Conservation (phyloP, 164 flowering plant genomes). For the Piper longum region DNA sequence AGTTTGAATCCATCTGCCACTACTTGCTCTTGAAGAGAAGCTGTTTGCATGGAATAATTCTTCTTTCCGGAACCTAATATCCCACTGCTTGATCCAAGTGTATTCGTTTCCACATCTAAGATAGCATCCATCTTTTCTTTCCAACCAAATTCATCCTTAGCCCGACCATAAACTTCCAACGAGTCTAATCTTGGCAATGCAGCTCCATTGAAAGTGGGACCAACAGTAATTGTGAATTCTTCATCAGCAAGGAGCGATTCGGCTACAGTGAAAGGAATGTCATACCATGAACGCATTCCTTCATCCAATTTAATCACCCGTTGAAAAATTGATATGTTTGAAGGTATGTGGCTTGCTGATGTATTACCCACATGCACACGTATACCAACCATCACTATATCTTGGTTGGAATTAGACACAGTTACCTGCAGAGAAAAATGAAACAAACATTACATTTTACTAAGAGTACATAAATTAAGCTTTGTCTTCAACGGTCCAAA, state of each 20-base stretch:
- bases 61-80: conserved; percentile 48
- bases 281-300: conserved; percentile 98
- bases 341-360: conserved; percentile 82
- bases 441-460: neutral
- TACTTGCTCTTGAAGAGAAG: conserved; percentile 79
- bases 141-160: conserved; percentile 99
- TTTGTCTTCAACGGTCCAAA: neutral
- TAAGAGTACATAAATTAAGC: neutral
- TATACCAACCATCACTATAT: conserved; percentile 95
- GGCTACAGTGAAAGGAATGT: conserved; percentile 89
- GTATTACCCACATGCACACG: conserved; percentile 91
- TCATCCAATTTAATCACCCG: conserved; percentile 86
- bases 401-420: conserved; percentile 90
- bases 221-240: conserved; percentile 68
- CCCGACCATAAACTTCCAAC: conserved; percentile 90
- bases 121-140: conserved; percentile 94
- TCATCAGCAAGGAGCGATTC: conserved; percentile 98
- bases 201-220: conserved; percentile 75
- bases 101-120: conserved; percentile 87
- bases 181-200: conserved; percentile 79
- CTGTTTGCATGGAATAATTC: conserved; percentile 44
- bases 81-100: conserved; percentile 48
- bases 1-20: conserved; percentile 86
- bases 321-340: conserved; percentile 70
- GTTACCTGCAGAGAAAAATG: conserved; percentile 38